phyloP scores from a whole-genome alignment of 208 protist species.

The Zelonia costaricensis region DNA sequence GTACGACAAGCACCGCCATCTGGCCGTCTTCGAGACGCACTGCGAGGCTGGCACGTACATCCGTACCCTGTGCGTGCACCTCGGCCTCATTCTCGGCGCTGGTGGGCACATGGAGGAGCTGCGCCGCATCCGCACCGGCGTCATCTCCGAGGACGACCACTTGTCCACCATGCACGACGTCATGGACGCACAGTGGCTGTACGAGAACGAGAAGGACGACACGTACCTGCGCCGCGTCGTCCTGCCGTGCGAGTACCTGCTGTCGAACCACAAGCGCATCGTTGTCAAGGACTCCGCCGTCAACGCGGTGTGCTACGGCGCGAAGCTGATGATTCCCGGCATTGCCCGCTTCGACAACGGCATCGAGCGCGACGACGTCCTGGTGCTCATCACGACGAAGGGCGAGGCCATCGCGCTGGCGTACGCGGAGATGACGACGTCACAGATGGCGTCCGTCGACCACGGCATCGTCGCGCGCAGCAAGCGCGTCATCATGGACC shows the following conservation, averaged over 20 bases:
- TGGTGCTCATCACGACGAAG: conserved; percentile 99
- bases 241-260: conserved; percentile 97
- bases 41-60: conserved; percentile 99
- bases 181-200: conserved; percentile 98
- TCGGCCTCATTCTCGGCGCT: conserved; percentile 98
- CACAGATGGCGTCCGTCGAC: conserved; percentile 96
- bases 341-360: conserved; percentile 96
- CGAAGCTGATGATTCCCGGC: conserved; percentile 99
- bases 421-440: conserved; percentile 98
- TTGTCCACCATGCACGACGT: conserved; percentile 99
- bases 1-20: conserved; percentile 96
- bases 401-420: conserved; percentile 99
- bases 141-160: conserved; percentile 94
- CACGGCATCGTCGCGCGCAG: conserved; percentile 98
- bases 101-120: conserved; percentile 99
- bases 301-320: conserved; percentile 99
- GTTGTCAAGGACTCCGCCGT: conserved; percentile 99
- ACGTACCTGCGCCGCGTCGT: conserved; percentile 97
- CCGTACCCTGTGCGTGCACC: conserved; percentile 99
- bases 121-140: conserved; percentile 97
- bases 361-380: conserved; percentile 97
- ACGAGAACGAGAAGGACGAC: conserved; percentile 98
- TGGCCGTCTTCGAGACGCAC: conserved; percentile 98
- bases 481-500: conserved; percentile 99
- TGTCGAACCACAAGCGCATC: conserved; percentile 98